Base-by-base conservation (phyloP, 2,329 filamentous ascomycete genomes). In the Onygenales sp. region DNA sequence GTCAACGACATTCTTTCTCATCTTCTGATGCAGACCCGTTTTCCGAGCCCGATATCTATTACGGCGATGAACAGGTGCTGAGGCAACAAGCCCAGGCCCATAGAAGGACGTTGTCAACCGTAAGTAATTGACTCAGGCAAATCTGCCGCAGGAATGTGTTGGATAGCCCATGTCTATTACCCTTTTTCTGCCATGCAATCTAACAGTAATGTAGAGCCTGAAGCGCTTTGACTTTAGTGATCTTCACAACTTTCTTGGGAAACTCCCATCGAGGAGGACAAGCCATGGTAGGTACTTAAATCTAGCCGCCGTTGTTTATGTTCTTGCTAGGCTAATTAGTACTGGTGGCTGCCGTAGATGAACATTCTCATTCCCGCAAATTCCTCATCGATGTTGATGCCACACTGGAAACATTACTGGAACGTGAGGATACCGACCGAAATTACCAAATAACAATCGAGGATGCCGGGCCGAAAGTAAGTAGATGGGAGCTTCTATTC, bases 401-500 rank as follows among this genome's bases (percentile, higher is more conserved):
- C 21, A 96, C 91, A 0, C 78, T 95, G 54, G 80, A 90, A 65
- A 85, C 81, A 55, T 77, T 98, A 44, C 78, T 89, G 57, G 82
- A 83, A 39, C 86, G 92, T 60, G 93, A 98, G 70, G 93, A 98
- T 65, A 94, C 91, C 33, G 91, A 98, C 70, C 78, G 82, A 53
- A 96, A 98, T 70, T 88, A 89, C 78, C 91, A 97, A 70, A 98
- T 98, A 68, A 98, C 93, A 33, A 95, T 97, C 62, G 93, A 97
- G 66, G 93, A 98, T 72, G 81, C 82, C 58, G 93, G 93, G 0
- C 92, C 93, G 49, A 98, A 97, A 79, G 87, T 86, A 68, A 58
- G 65, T 44, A 27, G n/a, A 31, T 2, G 17, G 17, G 11, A 40
- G 11, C 6, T 39, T 17, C 36, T 13, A 10, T 13, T n/a, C 32